Evolutionary conservation across 2,329 filamentous ascomycete species (phyloP).

Genomic region (Ophiostoma sp.): DNA sequence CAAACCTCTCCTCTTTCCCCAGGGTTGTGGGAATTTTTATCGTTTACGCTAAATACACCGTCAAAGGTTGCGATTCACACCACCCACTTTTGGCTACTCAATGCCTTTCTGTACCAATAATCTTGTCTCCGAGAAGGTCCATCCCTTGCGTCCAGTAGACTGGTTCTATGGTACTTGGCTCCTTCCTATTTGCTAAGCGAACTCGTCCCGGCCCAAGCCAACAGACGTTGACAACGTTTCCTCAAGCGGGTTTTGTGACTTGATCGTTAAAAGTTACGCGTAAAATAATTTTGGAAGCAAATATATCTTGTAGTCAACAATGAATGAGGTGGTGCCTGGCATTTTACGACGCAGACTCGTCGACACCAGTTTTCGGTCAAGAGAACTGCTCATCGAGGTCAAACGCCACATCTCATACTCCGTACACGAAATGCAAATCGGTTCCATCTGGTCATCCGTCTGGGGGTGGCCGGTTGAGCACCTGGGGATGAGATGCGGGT

Average conservation of each 20-base stretch:
- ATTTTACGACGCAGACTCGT: too few relatives aligned
- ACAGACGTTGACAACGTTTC: background rate
- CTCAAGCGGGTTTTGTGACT: background rate
- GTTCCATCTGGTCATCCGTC: background rate
- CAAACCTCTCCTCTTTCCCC: background rate
- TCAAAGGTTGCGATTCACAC: background rate
- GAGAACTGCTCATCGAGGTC: background rate
- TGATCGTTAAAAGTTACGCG: background rate
- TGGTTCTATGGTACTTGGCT: background rate
- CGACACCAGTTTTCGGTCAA: background rate
- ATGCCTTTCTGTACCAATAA: background rate
- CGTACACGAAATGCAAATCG: background rate
- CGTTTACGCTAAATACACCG: constrained; percentile 16
- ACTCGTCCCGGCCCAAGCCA: background rate
- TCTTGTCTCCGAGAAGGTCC: background rate
- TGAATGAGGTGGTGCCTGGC: too few relatives aligned
- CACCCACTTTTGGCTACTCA: background rate
- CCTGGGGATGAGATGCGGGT: background rate
- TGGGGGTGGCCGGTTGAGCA: background rate
- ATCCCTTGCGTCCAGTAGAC: constrained; percentile 1
- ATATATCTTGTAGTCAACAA: too few relatives aligned
- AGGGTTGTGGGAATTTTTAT: constrained; percentile 11
- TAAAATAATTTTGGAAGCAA: background rate
- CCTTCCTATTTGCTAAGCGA: constrained; percentile 9
- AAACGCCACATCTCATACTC: background rate